phyloP scores from a whole-genome alignment of 176 grass and related monocot genomes.

The Hsuehochloa calcarea region DNA sequence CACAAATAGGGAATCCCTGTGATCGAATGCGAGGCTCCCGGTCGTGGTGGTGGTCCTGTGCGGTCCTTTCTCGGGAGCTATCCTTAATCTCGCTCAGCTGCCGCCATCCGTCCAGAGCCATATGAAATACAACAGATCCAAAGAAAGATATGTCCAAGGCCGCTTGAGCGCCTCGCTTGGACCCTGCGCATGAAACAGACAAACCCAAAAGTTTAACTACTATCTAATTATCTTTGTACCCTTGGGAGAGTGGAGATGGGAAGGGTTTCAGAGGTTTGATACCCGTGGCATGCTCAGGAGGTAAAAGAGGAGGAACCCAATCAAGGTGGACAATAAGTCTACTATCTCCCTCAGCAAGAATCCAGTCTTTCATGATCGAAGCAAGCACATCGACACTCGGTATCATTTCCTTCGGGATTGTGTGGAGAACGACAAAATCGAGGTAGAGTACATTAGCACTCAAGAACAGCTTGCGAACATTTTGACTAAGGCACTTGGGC shows the following conservation, averaged over 20 bases:
- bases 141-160: slow-evolving; percentile 61
- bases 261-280: neutral
- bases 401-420: too few species aligned
- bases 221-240: slow-evolving; percentile 14
- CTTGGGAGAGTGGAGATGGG: neutral
- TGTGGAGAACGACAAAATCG: too few species aligned
- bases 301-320: neutral
- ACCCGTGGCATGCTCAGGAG: slow-evolving; percentile 12
- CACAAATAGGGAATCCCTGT: slow-evolving; percentile 67
- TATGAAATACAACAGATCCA: slow-evolving; percentile 99
- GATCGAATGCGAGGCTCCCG: slow-evolving; percentile 73
- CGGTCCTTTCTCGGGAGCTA: slow-evolving; percentile 84
- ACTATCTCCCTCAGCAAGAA: too few species aligned
- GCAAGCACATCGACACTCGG: too few species aligned
- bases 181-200: slow-evolving; percentile 1
- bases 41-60: slow-evolving; percentile 74
- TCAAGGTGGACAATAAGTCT: neutral
- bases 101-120: slow-evolving; percentile 87
- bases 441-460: too few species aligned
- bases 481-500: too few species aligned
- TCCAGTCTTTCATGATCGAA: too few species aligned
- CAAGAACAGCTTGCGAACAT: too few species aligned
- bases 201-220: slow-evolving; percentile 13
- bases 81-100: slow-evolving; percentile 88
- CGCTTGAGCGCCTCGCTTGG: slow-evolving; percentile 38